Percentiles rank a stretch among this genome's conserved stretches.
Evolutionary conservation across 2,329 filamentous ascomycete genomes (phyloP).

Genomic region (Nigrograna mackinnonii): DNA sequence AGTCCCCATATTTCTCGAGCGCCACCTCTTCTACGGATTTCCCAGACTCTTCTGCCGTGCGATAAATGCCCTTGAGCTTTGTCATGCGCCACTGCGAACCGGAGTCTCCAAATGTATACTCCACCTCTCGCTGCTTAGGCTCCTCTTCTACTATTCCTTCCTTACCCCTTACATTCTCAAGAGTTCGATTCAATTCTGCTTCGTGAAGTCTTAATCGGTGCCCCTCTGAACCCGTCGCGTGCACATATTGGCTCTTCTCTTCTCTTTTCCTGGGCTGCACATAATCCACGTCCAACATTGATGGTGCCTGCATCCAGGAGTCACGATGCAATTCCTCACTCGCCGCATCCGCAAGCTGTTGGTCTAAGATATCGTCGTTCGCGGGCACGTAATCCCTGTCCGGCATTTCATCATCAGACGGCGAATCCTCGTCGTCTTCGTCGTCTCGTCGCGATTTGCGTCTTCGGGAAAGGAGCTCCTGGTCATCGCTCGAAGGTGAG

Average conservation of each 20-base stretch:
- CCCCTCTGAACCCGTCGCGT: constrained; percentile 56
- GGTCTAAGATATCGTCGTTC: constrained; percentile 49
- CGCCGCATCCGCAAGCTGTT: constrained; percentile 42
- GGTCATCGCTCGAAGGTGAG: constrained; percentile 36
- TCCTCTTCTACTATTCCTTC: constrained; percentile 39
- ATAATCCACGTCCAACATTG: constrained; percentile 82
- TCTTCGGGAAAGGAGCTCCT: constrained; percentile 34
- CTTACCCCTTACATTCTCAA: constrained; percentile 58
- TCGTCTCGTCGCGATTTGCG: constrained; percentile 37
- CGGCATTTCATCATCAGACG: constrained; percentile 41
- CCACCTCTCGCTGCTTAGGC: constrained; percentile 64
- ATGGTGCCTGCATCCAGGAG: constrained; percentile 92
- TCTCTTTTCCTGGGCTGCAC: constrained; percentile 63
- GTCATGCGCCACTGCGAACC: constrained; percentile 97
- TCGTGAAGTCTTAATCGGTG: constrained; percentile 75
- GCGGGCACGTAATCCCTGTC: constrained; percentile 49
- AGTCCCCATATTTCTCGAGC: constrained; percentile 75
- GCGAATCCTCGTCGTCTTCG: constrained; percentile 28
- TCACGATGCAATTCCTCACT: constrained; percentile 66
- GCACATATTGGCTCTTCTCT: constrained; percentile 45
- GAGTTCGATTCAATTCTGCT: constrained; percentile 77
- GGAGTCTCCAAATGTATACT: constrained; percentile 85
- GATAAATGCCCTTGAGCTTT: constrained; percentile 85
- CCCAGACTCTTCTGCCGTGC: constrained; percentile 73
- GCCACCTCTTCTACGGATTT: constrained; percentile 81